Evolutionary conservation across 139 green algal genomes (phyloP).

Genomic region (Chlorella sp.): DNA sequence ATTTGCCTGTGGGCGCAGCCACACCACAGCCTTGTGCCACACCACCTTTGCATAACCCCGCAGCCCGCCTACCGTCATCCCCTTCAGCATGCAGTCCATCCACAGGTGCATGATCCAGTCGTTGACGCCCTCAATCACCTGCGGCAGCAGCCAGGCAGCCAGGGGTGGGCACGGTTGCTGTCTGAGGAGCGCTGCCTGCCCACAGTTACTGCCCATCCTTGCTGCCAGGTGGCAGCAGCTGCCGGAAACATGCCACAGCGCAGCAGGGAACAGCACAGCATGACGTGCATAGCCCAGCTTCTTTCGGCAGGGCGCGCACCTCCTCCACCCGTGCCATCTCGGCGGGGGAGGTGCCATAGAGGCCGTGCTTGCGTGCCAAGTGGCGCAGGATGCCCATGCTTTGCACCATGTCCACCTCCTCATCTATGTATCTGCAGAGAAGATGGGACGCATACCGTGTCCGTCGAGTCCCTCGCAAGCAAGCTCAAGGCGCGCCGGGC

Average conservation of each 20-base stretch:
- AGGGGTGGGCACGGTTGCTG: background rate
- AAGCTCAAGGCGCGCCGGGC: too few relatives aligned
- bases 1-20: too few relatives aligned
- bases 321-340: conserved; percentile 1
- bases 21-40: too few relatives aligned
- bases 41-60: too few relatives aligned
- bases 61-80: background rate
- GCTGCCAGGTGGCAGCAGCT: too few relatives aligned
- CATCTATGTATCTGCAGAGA: background rate
- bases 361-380: background rate
- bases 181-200: too few relatives aligned
- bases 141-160: too few relatives aligned
- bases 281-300: background rate
- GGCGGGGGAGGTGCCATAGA: background rate
- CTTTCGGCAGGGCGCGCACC: background rate
- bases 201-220: too few relatives aligned
- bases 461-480: too few relatives aligned
- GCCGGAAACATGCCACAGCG: too few relatives aligned
- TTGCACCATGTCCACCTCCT: conserved; percentile 16
- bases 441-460: too few relatives aligned
- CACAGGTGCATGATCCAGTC: background rate
- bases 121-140: background rate
- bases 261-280: background rate
- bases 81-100: background rate
- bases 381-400: conserved; percentile 8